Conservation (phyloP, 2,329 filamentous ascomycete species). For the Aspergillus sp. region DNA sequence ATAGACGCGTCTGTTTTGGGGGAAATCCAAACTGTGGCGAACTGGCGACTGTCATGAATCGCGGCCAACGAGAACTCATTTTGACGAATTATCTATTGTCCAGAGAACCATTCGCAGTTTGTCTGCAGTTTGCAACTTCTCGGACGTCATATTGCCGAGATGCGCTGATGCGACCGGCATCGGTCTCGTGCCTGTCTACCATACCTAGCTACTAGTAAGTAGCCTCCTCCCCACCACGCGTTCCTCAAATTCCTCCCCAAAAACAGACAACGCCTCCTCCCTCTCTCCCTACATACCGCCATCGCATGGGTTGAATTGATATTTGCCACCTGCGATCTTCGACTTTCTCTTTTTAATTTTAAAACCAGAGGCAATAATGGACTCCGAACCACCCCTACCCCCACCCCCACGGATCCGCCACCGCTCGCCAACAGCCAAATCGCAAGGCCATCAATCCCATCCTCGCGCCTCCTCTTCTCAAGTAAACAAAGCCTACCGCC, state of each 20-base stretch:
- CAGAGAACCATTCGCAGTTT: neutral
- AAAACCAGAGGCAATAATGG: slow-evolving; percentile 26
- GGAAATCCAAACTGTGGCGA: neutral
- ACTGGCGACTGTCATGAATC: neutral
- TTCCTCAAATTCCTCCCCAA: neutral
- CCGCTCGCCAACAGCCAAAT: slow-evolving; percentile 29
- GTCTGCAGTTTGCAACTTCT: slow-evolving; percentile 9
- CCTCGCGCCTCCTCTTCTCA: slow-evolving; percentile 16
- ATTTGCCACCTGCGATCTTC: too few species aligned
- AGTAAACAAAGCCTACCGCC: slow-evolving; percentile 21
- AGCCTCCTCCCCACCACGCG: neutral
- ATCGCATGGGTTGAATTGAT: neutral
- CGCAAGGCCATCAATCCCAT: neutral
- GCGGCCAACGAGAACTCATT: too few species aligned
- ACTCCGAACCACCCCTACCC: slow-evolving; percentile 40
- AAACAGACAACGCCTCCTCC: neutral
- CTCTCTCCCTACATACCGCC: neutral
- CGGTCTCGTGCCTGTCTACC: neutral
- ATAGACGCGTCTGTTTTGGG: slow-evolving; percentile 1
- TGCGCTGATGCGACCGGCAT: slow-evolving; percentile 18
- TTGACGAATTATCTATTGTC: neutral
- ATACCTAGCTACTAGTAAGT: neutral
- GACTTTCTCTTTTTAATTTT: too few species aligned
- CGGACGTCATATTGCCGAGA: slow-evolving; percentile 15
- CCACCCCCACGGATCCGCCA: slow-evolving; percentile 37